Evolutionary conservation across 305 asterid species (phyloP), one percentile per base, ranked within the genome.

Genomic region (Caryopteris hybrid): DNA sequence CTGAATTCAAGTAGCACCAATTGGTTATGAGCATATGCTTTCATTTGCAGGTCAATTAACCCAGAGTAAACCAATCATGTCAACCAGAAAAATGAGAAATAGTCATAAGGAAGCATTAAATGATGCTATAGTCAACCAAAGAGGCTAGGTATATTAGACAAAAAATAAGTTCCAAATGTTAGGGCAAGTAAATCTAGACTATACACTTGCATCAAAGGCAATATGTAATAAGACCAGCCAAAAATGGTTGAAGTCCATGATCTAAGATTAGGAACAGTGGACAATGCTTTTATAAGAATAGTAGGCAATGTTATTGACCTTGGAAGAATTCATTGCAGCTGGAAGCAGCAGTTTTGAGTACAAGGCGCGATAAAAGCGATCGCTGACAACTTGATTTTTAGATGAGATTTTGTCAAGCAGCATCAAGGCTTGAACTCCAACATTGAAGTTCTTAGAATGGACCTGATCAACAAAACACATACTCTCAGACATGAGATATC

Each of bases 301-400:
- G n/a, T n/a, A n/a, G n/a, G n/a, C n/a, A n/a, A n/a, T n/a, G n/a
- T n/a, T n/a, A n/a, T n/a, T n/a, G n/a, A n/a, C n/a, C n/a, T n/a
- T n/a, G n/a, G n/a, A n/a, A n/a, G n/a, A n/a, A n/a, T n/a, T 91
- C 90, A 94, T 94, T 2, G 98, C 93, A 72, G 98, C 88, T 22
- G 97, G 96, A 62, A 85, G 89, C 66, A 94, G 79, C 50, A 94
- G 91, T 79, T 91, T 94, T 12, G 99, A 80, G 81, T 94, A 94
- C 81, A 94, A 86, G 66, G 97, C 99, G 52, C 99, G 98, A 77
- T 91, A 94, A 78, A 87, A 94, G 34, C 99, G 90, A 71, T 91
- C 98, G 34, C 97, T 94, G 58, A 87, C 96, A 70, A 94, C 79
- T 80, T 89, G 99, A 79, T 87, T 91, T 80, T 85, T 85, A 31